Evolutionary conservation across 176 grass and related monocot genomes (phyloP), one percentile per base, ranked within the genome.

Genomic region (Phoenix dactylifera): DNA sequence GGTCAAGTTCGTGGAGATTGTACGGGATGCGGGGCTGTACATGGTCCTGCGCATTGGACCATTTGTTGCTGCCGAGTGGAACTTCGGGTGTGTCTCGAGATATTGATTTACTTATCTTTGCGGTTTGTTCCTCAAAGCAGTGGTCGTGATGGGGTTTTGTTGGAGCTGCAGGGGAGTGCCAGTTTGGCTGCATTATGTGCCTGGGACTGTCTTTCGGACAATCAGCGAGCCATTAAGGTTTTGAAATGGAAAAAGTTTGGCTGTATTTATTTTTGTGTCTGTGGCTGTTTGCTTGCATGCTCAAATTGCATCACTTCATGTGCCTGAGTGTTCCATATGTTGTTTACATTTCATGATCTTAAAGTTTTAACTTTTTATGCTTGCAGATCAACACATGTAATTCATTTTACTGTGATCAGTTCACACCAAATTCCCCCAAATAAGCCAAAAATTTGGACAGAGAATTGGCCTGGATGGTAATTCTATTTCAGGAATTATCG

Each of bases 391-490:
- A 97, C 80, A 88, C 92, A 56, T 97, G 92, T 64, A 97, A 97
- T 76, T 80, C 76, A 51, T 91, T 91, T 69, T 97, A 97, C 18
- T 97, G 92, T 0, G 92, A 97, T 49, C 54, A 50, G 56, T 97
- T 97, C 71, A 69, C 63, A 58, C 92, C 92, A 35, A 97, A 88
- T 75, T 82, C 20, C 87, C 1, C 80, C 77, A 51, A 88, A 70
- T 79, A 97, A 97, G 66, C 92, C 92, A 70, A 97, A 97, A 78
- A 22, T 97, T 35, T 97, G 92, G 92, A 97, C 92, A 19, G 92
- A 97, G 73, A 91, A 97, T 73, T 97, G 92, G 92, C 87, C 92
- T 75, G 92, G 92, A 82, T 91, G 92, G 87, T 97, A 97, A 86
- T 55, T 54, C 9, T 15, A 58, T 63, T 49, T 16, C 16, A 58